phyloP scores from a whole-genome alignment of 2,329 filamentous ascomycete genomes.

The Aspergillus sp. region DNA sequence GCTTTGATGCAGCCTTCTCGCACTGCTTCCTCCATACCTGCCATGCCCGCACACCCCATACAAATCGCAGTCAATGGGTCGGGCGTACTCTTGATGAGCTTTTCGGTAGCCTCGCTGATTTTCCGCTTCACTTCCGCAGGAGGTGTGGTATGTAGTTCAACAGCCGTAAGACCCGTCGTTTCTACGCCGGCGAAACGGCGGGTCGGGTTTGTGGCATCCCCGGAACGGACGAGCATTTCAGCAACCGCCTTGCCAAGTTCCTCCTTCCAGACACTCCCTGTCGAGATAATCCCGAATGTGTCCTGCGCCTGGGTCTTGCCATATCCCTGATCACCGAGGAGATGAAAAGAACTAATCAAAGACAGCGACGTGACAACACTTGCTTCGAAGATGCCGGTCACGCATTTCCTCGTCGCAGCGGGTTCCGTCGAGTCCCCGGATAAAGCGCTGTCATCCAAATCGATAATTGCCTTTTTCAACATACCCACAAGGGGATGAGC shows the following conservation, averaged over 20 bases:
- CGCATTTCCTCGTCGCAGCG: slow-evolving; percentile 47
- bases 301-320: slow-evolving; percentile 40
- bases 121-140: slow-evolving; percentile 63
- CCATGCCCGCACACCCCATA: slow-evolving; percentile 90
- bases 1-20: slow-evolving; percentile 65
- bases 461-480: slow-evolving; percentile 50
- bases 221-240: slow-evolving; percentile 58
- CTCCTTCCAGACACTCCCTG: slow-evolving; percentile 77
- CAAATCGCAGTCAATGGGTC: slow-evolving; percentile 66
- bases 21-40: slow-evolving; percentile 76
- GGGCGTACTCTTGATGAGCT: slow-evolving; percentile 55
- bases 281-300: slow-evolving; percentile 83
- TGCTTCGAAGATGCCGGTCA: slow-evolving; percentile 86
- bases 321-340: slow-evolving; percentile 22
- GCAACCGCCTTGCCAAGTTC: slow-evolving; percentile 67
- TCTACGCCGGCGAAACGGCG: slow-evolving; percentile 73
- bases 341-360: slow-evolving; percentile 44
- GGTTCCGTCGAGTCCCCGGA: slow-evolving; percentile 26
- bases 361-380: slow-evolving; percentile 67
- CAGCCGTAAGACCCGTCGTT: slow-evolving; percentile 77
- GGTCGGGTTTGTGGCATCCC: slow-evolving; percentile 31
- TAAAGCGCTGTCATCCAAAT: slow-evolving; percentile 17
- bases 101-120: slow-evolving; percentile 68
- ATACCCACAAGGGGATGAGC: slow-evolving; percentile 72
- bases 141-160: slow-evolving; percentile 71